Percentiles rank a stretch among this genome's conserved stretches.
phyloP scores from a whole-genome alignment of 2,329 filamentous ascomycete species.

The Chrysoporthe cubensis region DNA sequence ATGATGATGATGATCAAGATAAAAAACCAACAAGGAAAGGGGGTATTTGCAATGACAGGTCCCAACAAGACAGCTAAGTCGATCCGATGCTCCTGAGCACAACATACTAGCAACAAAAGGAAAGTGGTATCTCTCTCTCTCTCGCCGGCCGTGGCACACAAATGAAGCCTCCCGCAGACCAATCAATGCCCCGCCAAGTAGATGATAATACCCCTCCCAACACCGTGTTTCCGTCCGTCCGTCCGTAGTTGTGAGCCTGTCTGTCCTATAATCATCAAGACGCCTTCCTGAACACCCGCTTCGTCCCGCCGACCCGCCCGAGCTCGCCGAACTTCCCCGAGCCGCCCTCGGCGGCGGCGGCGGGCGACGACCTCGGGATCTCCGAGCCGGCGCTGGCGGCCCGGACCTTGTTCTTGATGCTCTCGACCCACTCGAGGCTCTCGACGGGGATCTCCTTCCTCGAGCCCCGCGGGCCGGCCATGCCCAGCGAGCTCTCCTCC shows the following conservation, averaged over 20 bases:
- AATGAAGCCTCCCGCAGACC: conserved; percentile 11
- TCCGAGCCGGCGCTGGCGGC: conserved; percentile 61
- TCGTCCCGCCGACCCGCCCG: conserved; percentile 73
- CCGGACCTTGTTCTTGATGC: conserved; percentile 78
- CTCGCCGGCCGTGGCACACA: conserved; percentile 19
- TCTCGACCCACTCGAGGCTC: conserved; percentile 80
- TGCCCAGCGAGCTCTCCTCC: conserved; percentile 65
- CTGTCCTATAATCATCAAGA: conserved; percentile 11
- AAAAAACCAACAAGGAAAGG: neutral
- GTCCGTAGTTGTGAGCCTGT: conserved; percentile 8
- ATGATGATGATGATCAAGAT: neutral
- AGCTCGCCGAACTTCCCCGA: conserved; percentile 65
- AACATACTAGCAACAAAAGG: conserved; percentile 15
- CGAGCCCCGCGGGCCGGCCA: conserved; percentile 71
- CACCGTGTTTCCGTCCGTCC: neutral
- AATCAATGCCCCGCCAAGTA: neutral
- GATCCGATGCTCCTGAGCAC: conserved; percentile 7
- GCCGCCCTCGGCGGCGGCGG: conserved; percentile 36
- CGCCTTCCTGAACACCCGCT: conserved; percentile 66
- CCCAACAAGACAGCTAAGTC: conserved; percentile 7
- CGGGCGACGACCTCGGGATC: conserved; percentile 38
- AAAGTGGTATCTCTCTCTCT: conserved; percentile 30
- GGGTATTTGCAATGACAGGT: conserved; percentile 22
- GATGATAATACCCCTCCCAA: neutral
- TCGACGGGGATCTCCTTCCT: conserved; percentile 71